A percentile compares a stretch with the other conserved stretches of the same genome.
Conservation (phyloP, 129 eudicot genomes). For the Flaveria robusta region DNA sequence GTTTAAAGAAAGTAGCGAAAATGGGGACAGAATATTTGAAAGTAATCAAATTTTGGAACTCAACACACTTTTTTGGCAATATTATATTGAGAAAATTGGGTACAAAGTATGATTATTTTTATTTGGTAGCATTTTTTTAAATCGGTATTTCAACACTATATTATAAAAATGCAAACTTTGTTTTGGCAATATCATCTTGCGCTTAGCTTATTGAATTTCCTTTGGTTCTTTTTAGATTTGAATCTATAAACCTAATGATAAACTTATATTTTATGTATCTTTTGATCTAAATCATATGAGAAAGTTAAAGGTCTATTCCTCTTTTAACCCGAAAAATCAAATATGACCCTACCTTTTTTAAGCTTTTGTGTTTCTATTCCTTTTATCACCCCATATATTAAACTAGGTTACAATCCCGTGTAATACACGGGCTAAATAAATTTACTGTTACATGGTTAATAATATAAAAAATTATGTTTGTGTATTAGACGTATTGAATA, state of each 20-base stretch:
- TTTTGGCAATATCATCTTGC: too few relatives aligned
- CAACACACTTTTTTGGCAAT: neutral
- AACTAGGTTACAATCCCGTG: too few relatives aligned
- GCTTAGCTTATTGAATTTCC: too few relatives aligned
- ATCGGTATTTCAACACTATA: too few relatives aligned
- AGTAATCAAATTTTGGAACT: slow-evolving; percentile 14
- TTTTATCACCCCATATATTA: neutral
- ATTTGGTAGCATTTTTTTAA: too few relatives aligned
- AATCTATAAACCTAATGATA: neutral
- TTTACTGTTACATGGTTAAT: too few relatives aligned
- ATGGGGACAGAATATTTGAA: slow-evolving; percentile 20
- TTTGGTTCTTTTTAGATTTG: too few relatives aligned
- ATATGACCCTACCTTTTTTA: neutral
- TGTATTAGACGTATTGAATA: too few relatives aligned
- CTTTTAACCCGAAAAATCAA: neutral
- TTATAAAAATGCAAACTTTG: too few relatives aligned
- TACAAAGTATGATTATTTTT: neutral
- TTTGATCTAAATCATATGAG: neutral
- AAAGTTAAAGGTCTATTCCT: neutral
- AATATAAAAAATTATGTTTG: too few relatives aligned
- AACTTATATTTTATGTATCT: neutral
- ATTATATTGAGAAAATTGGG: neutral
- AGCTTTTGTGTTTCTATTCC: neutral
- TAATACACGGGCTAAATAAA: too few relatives aligned
- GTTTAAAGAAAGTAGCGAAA: neutral